These are phyloP conservation scores for Wickerhamiella lipophila DNA, from an alignment of 805 yeast species.

Conservation along the genomic window DNA sequence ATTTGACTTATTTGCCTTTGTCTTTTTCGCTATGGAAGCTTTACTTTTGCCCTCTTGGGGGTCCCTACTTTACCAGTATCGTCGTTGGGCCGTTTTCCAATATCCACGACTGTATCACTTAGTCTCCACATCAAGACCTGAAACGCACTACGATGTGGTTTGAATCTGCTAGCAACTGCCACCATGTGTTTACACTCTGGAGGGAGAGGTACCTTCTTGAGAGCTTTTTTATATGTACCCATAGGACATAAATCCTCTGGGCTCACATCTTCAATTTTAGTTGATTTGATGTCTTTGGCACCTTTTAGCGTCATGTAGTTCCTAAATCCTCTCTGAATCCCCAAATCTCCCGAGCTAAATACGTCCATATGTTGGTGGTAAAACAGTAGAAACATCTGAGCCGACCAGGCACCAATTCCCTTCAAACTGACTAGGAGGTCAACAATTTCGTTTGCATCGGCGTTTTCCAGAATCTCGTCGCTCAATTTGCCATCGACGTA, in stretches of 20 bases:
- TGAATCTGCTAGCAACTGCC: constrained; percentile 43
- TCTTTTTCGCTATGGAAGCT: no score
- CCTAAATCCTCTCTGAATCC: constrained; percentile 71
- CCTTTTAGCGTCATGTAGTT: constrained; percentile 42
- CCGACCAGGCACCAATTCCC: constrained; percentile 54
- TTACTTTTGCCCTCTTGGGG: not conserved
- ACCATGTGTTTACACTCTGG: constrained; percentile 43
- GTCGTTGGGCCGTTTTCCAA: not conserved
- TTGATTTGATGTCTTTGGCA: constrained; percentile 25
- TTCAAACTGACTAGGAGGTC: constrained; percentile 25
- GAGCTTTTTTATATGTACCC: constrained; percentile 29
- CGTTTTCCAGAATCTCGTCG: constrained; percentile 21
- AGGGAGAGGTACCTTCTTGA: constrained; percentile 27
- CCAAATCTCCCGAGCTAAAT: constrained; percentile 69
- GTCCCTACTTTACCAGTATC: not conserved
- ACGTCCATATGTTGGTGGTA: constrained; percentile 55
- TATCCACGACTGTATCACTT: constrained; percentile 30
- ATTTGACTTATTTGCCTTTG: no score
- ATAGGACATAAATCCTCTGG: constrained; percentile 19
- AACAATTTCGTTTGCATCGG: constrained; percentile 26
- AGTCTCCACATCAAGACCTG: constrained; percentile 68
- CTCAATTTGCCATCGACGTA: constrained; percentile 21
- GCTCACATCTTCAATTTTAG: not conserved
- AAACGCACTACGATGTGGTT: constrained; percentile 54
- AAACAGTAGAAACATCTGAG: constrained; percentile 73